These are phyloP conservation scores for Corchorus olitorius DNA, from an alignment of 345 rosid genomes.

Conservation along the genomic window DNA sequence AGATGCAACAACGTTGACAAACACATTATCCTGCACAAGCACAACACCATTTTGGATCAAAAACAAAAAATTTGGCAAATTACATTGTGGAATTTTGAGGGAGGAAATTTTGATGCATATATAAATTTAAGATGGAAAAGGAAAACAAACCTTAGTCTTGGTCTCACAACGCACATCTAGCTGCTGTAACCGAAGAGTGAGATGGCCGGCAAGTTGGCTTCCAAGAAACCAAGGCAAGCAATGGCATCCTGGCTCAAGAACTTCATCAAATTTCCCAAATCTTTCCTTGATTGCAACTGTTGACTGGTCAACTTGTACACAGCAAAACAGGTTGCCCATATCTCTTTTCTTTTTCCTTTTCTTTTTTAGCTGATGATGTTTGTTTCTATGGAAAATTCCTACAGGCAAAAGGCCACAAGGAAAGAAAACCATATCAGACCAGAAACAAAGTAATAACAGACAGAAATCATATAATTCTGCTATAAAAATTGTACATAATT, in stretches of 20 bases:
- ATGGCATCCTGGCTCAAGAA: conserved; percentile 72
- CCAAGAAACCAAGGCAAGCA: conserved; percentile 66
- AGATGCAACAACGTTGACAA: conserved; percentile 52
- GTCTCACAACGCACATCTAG: conserved; percentile 71
- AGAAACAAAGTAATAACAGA: not conserved
- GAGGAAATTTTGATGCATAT: not conserved
- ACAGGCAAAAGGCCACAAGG: too few relatives aligned
- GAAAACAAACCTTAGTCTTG: conserved; percentile 55
- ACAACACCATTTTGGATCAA: not conserved
- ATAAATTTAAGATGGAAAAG: not conserved
- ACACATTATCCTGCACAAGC: conserved; percentile 43
- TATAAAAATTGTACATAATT: not conserved
- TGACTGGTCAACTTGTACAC: conserved; percentile 60
- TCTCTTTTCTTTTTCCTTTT: not conserved
- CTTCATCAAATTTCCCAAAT: conserved; percentile 61
- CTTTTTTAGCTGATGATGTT: not conserved
- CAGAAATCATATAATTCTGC: not conserved
- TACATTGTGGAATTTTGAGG: not conserved
- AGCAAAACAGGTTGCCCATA: conserved; percentile 63
- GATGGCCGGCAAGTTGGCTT: conserved; percentile 52
- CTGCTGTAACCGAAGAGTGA: conserved; percentile 59
- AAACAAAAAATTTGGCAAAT: not conserved
- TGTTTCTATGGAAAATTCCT: not conserved
- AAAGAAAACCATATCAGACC: not conserved
- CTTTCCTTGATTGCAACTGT: conserved; percentile 57